Evolutionary conservation across 2,329 filamentous ascomycete genomes (phyloP).

Genomic region (Dactylonectria estremocensis): DNA sequence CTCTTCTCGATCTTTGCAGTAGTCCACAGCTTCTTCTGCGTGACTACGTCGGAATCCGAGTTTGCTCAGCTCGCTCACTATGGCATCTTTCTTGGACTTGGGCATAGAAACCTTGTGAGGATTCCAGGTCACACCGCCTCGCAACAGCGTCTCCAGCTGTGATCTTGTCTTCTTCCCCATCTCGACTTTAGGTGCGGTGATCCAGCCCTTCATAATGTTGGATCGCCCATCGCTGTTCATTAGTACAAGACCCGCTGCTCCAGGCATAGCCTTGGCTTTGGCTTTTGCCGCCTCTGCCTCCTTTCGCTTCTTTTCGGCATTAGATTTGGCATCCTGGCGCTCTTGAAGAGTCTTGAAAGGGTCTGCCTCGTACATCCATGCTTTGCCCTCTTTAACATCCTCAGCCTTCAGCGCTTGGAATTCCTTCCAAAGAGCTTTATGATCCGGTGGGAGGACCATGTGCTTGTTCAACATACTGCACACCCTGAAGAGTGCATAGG

Average conservation of each 20-base stretch:
- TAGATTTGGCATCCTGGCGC: constrained; percentile 82
- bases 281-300: constrained; percentile 78
- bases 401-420: constrained; percentile 87
- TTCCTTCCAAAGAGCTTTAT: constrained; percentile 92
- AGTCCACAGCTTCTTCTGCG: constrained; percentile 86
- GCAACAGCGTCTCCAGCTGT: constrained; percentile 84
- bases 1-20: constrained; percentile 94
- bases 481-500: constrained; percentile 91
- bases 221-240: constrained; percentile 59
- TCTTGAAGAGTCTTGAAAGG: constrained; percentile 88
- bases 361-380: constrained; percentile 96
- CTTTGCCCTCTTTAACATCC: constrained; percentile 82
- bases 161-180: constrained; percentile 87
- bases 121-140: constrained; percentile 89
- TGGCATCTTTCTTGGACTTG: constrained; percentile 66
- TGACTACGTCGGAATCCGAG: constrained; percentile 93
- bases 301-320: constrained; percentile 83
- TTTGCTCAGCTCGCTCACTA: constrained; percentile 81
- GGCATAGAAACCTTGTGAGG: constrained; percentile 80
- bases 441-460: constrained; percentile 92
- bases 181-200: constrained; percentile 88
- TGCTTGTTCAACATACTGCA: constrained; percentile 97
- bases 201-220: constrained; percentile 82
- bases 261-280: constrained; percentile 76
- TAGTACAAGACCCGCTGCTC: constrained; percentile 70